A percentile compares a stretch with the other conserved stretches of the same genome.
Conservation (phyloP, 106 monocot species). For the Dioscorea alata region DNA sequence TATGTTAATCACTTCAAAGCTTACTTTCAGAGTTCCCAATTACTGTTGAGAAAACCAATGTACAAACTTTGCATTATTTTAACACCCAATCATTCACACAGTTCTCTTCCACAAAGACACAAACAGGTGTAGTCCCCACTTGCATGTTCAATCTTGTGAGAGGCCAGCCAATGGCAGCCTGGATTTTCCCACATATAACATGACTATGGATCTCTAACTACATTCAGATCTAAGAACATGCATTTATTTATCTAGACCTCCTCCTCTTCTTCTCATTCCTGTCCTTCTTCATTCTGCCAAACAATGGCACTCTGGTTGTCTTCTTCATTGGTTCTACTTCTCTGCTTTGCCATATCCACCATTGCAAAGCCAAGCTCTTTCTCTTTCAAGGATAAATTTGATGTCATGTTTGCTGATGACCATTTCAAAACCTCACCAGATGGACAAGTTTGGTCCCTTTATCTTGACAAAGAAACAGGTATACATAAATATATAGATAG, state of each 20-base stretch:
- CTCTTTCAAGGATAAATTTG: slow-evolving; percentile 72
- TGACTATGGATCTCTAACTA: neutral
- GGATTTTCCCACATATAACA: neutral
- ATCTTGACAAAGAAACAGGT: slow-evolving; percentile 79
- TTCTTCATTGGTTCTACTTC: slow-evolving; percentile 13
- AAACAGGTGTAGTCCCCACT: slow-evolving; percentile 7
- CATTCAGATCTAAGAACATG: neutral
- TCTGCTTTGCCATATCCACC: slow-evolving; percentile 4
- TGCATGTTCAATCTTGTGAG: neutral
- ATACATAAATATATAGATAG: neutral
- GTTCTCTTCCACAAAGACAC: neutral
- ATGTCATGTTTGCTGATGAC: slow-evolving; percentile 61
- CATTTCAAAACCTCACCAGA: slow-evolving; percentile 78
- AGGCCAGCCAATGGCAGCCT: slow-evolving; percentile 10
- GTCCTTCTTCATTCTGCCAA: neutral
- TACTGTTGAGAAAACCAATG: slow-evolving; percentile 1
- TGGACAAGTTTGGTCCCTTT: slow-evolving; percentile 83
- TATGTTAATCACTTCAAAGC: neutral
- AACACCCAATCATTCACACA: slow-evolving; percentile 9
- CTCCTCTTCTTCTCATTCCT: neutral
- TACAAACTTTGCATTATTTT: neutral
- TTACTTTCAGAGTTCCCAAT: neutral
- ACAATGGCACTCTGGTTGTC: slow-evolving; percentile 20
- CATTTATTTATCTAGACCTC: neutral
- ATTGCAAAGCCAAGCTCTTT: slow-evolving; percentile 13